Percentiles rank a stretch among this genome's conserved stretches.
These are phyloP conservation scores for Singerocomus rubriflavus DNA, from an alignment of 1,284 basidiomycete genomes.

Conservation along the genomic window DNA sequence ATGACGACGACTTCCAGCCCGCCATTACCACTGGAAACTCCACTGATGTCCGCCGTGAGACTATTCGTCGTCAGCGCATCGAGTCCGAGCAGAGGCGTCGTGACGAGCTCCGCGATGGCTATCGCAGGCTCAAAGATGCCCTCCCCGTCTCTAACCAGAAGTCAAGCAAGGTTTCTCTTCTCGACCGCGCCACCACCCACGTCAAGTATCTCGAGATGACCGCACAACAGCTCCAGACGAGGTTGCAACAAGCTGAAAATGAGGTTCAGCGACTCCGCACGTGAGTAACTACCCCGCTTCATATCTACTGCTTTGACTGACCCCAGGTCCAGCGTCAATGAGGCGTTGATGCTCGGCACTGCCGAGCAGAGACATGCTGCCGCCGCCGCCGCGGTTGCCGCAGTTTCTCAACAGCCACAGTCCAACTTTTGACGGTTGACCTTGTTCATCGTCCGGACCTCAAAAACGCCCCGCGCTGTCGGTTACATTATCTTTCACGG, in stretches of 20 bases:
- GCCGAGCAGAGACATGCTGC: slow-evolving; percentile 67
- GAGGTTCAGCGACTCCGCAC: slow-evolving; percentile 73
- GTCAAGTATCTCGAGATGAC: slow-evolving; percentile 78
- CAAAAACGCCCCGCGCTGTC: slow-evolving; percentile 27
- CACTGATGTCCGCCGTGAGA: slow-evolving; percentile 70
- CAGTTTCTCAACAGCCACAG: slow-evolving; percentile 43
- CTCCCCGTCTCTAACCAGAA: slow-evolving; percentile 85
- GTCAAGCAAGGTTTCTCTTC: slow-evolving; percentile 81
- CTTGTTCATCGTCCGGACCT: slow-evolving; percentile 11
- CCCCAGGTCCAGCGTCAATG: slow-evolving; percentile 57
- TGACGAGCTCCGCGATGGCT: slow-evolving; percentile 84
- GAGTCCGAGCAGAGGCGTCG: slow-evolving; percentile 84
- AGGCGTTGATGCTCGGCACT: slow-evolving; percentile 80
- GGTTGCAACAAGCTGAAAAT: slow-evolving; percentile 69
- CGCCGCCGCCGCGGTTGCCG: slow-evolving; percentile 52
- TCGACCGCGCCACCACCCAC: slow-evolving; percentile 80
- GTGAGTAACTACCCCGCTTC: slow-evolving; percentile 30
- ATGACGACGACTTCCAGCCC: slow-evolving; percentile 65
- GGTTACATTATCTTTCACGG: slow-evolving; percentile 39
- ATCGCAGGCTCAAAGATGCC: slow-evolving; percentile 79
- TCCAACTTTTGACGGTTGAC: slow-evolving; percentile 46
- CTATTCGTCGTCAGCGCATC: slow-evolving; percentile 81
- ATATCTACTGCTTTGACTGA: slow-evolving; percentile 6
- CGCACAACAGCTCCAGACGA: slow-evolving; percentile 66
- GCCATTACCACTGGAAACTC: slow-evolving; percentile 37